Evolutionary conservation across 768 basidiomycete species (phyloP), one percentile per base, ranked within the genome.

Genomic region (Aureoboletus auriporus): DNA sequence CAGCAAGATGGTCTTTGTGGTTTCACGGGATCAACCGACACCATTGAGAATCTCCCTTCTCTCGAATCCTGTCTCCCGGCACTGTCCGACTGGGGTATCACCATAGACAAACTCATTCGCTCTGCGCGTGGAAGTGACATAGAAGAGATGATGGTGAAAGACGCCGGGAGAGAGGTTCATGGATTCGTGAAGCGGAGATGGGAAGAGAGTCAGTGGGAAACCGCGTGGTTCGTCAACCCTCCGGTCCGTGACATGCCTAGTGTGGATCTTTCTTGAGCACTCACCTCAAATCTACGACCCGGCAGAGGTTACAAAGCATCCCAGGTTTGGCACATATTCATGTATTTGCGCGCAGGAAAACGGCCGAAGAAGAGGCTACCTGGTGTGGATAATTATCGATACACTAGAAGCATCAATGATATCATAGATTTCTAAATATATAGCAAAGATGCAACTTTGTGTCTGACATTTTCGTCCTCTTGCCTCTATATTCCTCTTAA

Each of bases 191-290:
- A 68, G 62, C 73, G 71, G 41, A 70, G 80, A 41, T 93, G 91
- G 91, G 56, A 60, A 14, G 86, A 89, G 59, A 63, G 59, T 5
- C 75, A 78, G n/a, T 93, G 88, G 89, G 91, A 93, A 68, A 89
- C 89, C 0, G 88, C 87, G 2, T 93, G 91, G 91, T 92, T 92
- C 59, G 85, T 90, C 37, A 93, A 93, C 60, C 90, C 90, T 37
- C 87, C 84, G 42, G 90, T 93, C 58, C 62, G 86, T 42, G 27
- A 44, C 12, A 10, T 44, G 16, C 16, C 13, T 5, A 0, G 8
- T 12, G 3, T 31, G n/a, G 4, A 8, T 33, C 17, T 37, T 40
- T 8, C 9, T 28, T 12, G 37, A 17, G 13, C 13, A 9, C 33
- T 42, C 14, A 41, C 35, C 20, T 33, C 47, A 17, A 14, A 26